Evolutionary conservation across 2,329 filamentous ascomycete species (phyloP).

Genomic region (Aspergillus sclerotialis): DNA sequence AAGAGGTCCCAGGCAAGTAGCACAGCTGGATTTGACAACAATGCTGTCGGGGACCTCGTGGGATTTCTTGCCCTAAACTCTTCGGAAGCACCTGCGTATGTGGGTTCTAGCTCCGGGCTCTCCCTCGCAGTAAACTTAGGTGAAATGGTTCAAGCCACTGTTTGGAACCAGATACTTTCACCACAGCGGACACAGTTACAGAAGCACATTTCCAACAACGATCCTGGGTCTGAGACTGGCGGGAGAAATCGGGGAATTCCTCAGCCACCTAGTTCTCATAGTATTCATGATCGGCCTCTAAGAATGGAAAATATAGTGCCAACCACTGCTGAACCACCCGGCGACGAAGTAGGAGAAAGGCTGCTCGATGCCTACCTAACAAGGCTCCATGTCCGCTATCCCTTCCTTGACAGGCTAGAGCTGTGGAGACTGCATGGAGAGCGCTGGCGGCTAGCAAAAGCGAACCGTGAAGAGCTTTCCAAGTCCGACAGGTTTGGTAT

Average conservation of each 20-base stretch:
- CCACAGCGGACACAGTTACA: conserved; percentile 12
- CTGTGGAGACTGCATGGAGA: conserved; percentile 40
- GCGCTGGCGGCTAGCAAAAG: conserved; percentile 31
- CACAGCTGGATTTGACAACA: conserved; percentile 21
- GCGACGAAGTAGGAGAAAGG: conserved; percentile 38
- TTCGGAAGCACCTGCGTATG: conserved; percentile 42
- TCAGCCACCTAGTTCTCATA: conserved; percentile 9
- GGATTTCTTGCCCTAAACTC: conserved; percentile 42
- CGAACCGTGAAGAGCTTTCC: conserved; percentile 27
- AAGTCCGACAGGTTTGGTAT: conserved; percentile 38
- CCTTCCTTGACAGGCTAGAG: conserved; percentile 42
- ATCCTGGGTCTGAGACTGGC: conserved; percentile 6
- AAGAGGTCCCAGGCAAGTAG: conserved; percentile 11
- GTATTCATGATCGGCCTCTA: conserved; percentile 19
- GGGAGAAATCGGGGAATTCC: conserved; percentile 6
- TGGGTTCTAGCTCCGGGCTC: conserved; percentile 45
- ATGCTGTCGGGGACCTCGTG: conserved; percentile 40
- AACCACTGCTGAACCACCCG: conserved; percentile 40
- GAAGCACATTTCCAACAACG: conserved; percentile 10
- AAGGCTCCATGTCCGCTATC: conserved; percentile 43
- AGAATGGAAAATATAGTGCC: conserved; percentile 38
- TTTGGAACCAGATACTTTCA: conserved; percentile 46
- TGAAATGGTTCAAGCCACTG: conserved; percentile 49
- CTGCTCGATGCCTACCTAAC: conserved; percentile 42
- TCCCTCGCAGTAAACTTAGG: conserved; percentile 45